phyloP scores from a whole-genome alignment of 768 basidiomycete genomes.

The Clavaria fumosa region DNA sequence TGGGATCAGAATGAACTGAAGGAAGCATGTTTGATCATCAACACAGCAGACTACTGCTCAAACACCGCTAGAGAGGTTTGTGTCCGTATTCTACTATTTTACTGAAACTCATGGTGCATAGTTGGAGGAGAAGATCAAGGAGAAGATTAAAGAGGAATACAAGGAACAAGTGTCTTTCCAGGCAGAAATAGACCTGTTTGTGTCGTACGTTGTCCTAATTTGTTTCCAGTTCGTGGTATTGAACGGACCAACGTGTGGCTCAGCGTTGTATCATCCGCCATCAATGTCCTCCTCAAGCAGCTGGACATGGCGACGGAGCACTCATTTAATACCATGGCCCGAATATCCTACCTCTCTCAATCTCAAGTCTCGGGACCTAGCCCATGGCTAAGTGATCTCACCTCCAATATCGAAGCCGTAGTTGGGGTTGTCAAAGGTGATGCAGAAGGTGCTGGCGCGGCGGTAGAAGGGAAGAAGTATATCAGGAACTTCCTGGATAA shows the following conservation, averaged over 20 bases:
- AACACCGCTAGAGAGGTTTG: slow-evolving; percentile 73
- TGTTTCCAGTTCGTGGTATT: slow-evolving; percentile 4
- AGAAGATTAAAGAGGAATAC: slow-evolving; percentile 61
- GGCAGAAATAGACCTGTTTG: slow-evolving; percentile 75
- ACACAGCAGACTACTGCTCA: slow-evolving; percentile 96
- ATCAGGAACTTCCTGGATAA: slow-evolving; percentile 88
- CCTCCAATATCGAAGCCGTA: slow-evolving; percentile 59
- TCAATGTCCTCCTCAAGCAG: slow-evolving; percentile 67
- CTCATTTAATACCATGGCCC: slow-evolving; percentile 58
- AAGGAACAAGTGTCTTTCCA: slow-evolving; percentile 74
- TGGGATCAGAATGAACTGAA: slow-evolving; percentile 61
- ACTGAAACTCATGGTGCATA: slow-evolving; percentile 17
- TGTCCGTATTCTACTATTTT: neutral
- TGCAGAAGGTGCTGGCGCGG: slow-evolving; percentile 6
- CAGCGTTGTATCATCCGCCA: slow-evolving; percentile 76
- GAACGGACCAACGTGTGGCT: neutral
- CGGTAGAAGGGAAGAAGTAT: slow-evolving; percentile 92
- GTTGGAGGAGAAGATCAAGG: slow-evolving; percentile 86
- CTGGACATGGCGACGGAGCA: slow-evolving; percentile 76
- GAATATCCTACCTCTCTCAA: slow-evolving; percentile 31
- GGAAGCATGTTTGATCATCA: slow-evolving; percentile 80
- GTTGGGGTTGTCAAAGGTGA: slow-evolving; percentile 46
- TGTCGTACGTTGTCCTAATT: slow-evolving; percentile 38
- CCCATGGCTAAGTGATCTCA: slow-evolving; percentile 62
- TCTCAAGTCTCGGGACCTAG: slow-evolving; percentile 84